Conservation (phyloP, 352 stramenopile species). For the Aphanomyces cochlioides region DNA sequence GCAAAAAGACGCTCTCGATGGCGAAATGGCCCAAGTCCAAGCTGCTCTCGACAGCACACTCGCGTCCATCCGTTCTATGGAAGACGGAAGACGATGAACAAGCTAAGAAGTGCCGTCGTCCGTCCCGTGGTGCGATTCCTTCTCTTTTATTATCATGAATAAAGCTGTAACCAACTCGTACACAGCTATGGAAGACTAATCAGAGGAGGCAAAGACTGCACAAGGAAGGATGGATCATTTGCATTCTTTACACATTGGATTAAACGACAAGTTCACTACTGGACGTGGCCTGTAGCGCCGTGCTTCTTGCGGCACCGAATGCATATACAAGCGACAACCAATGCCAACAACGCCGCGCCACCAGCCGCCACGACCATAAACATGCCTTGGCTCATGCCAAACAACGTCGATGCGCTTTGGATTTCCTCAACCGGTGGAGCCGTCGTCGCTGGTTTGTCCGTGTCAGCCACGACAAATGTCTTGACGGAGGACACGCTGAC, state of each 20-base stretch:
- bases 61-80: background rate
- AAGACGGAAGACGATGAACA: background rate
- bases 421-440: background rate
- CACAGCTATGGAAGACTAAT: too few species aligned
- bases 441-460: background rate
- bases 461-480: background rate
- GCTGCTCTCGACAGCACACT: background rate
- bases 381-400: background rate
- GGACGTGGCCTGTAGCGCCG: too few species aligned
- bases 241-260: too few species aligned
- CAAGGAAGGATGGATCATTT: too few species aligned
- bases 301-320: constrained; percentile 5
- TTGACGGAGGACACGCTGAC: background rate
- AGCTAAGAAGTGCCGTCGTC: too few species aligned
- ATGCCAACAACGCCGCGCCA: background rate
- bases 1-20: constrained; percentile 5
- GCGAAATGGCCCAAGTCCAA: constrained; percentile 3
- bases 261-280: too few species aligned
- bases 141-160: too few species aligned
- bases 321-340: constrained; percentile 2
- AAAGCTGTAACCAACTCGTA: too few species aligned
- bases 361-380: background rate
- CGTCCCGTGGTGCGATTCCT: too few species aligned
- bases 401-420: background rate
- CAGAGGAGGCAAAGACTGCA: too few species aligned